Evolutionary conservation across 139 green algal species (phyloP), one percentile per base, ranked within the genome.

Genomic region (Deuterostichococcus epilithicus): DNA sequence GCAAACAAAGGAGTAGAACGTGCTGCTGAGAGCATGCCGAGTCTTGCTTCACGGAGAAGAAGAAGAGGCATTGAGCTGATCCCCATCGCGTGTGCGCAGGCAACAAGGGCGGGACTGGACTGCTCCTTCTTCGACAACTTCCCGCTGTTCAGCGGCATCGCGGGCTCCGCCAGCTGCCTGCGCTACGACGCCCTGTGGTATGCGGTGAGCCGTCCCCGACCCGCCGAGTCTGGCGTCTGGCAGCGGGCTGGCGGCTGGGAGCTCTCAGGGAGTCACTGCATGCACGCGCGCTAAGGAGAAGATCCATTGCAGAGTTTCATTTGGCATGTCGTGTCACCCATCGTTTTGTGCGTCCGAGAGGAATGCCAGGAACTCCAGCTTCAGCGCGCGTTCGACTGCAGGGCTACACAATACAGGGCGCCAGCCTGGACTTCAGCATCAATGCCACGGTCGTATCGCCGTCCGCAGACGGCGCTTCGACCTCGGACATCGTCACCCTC

Each of bases 131-230:
- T 85, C 28, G 72, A 42, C 18, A 45, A 83, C 70, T 78, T 72
- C 0, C 68, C 90, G 22, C 75, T 88, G 68, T 85, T 92, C 15
- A 8, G 66, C 39, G 84, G 26, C n/a, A 42, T 60, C 79, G 79
- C 68, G 75, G 78, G 80, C 42, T 93, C 88, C 3, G 91, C 91
- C 2, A 85, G 92, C 81, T 97, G 92, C 85, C 76, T 95, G 13
- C 77, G 86, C 35, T 89, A 91, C 22, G 83, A 94, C 72, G 68
- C 83, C 0, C 68, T 86, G 34, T 94, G 87, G 87, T 93, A 93
- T 78, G 76, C 79, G 76, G 90, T 92, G 79, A 72, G 86, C 68
- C n/a, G n/a, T n/a, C n/a, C n/a, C n/a, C n/a, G n/a, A n/a, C n/a
- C n/a, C n/a, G n/a, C n/a, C n/a, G n/a, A n/a, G n/a, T n/a, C n/a